Evolutionary conservation across 805 yeast species (phyloP).

Genomic region (Candida sphagnicola): DNA sequence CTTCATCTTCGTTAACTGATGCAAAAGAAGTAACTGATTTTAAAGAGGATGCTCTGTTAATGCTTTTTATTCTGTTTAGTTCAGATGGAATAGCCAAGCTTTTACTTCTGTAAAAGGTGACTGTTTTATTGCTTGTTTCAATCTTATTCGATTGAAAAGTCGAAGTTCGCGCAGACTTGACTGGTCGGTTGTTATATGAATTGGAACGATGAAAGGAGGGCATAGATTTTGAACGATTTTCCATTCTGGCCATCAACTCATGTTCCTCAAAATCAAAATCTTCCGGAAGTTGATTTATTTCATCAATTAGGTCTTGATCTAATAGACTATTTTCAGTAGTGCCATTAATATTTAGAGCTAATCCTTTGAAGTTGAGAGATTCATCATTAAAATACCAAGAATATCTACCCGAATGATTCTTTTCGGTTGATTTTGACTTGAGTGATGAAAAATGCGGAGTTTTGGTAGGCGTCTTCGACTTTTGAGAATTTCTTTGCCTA

Average conservation of each 20-base stretch:
- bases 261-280: slow-evolving; percentile 37
- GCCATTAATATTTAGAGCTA: slow-evolving; percentile 3
- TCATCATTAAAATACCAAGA: slow-evolving; percentile 32
- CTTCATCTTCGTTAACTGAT: slow-evolving; percentile 12
- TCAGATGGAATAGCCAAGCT: slow-evolving; percentile 15
- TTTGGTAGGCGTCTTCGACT: not conserved
- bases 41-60: slow-evolving; percentile 27
- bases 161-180: slow-evolving; percentile 19
- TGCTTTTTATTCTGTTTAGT: slow-evolving; percentile 12
- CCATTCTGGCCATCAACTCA: slow-evolving; percentile 7
- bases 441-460: not conserved
- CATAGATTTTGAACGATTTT: slow-evolving; percentile 1
- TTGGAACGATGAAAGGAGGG: slow-evolving; percentile 26
- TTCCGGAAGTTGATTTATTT: slow-evolving; percentile 31
- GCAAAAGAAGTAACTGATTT: slow-evolving; percentile 25
- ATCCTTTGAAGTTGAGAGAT: slow-evolving; percentile 10
- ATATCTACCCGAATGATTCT: slow-evolving; percentile 13
- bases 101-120: slow-evolving; percentile 35
- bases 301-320: slow-evolving; percentile 32
- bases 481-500: slow-evolving; percentile 1
- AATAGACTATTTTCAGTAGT: slow-evolving; percentile 10
- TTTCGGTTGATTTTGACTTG: not conserved
- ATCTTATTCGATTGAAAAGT: slow-evolving; percentile 28
- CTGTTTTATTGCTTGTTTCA: slow-evolving; percentile 35
- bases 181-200: slow-evolving; percentile 37